Percentiles rank a stretch among this genome's conserved stretches.
These are phyloP conservation scores for Leptographium flavum DNA, from an alignment of 2,329 filamentous ascomycete genomes.

Conservation along the genomic window DNA sequence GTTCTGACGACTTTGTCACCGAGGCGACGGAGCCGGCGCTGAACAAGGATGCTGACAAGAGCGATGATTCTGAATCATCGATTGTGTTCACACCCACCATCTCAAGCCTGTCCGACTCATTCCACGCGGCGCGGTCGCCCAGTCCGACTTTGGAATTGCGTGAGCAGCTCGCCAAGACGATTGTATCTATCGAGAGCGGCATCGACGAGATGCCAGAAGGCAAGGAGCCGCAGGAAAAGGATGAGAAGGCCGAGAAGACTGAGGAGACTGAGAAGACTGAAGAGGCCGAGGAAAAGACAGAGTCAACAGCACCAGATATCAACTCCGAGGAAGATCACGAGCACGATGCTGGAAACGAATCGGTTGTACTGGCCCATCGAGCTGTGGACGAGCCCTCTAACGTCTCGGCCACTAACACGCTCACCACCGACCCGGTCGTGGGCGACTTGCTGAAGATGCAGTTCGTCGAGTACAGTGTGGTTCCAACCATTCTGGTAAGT, in stretches of 20 bases:
- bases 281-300: too few species aligned
- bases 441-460: slow-evolving; percentile 92
- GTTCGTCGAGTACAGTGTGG: slow-evolving; percentile 87
- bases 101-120: slow-evolving; percentile 9
- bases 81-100: slow-evolving; percentile 14
- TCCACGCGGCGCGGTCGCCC: slow-evolving; percentile 1
- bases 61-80: slow-evolving; percentile 15
- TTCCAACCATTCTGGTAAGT: slow-evolving; percentile 84
- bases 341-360: slow-evolving; percentile 15
- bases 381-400: slow-evolving; percentile 3
- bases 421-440: slow-evolving; percentile 54
- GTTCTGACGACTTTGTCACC: slow-evolving; percentile 9
- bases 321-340: slow-evolving; percentile 4
- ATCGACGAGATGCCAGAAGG: neutral
- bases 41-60: slow-evolving; percentile 9
- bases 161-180: neutral
- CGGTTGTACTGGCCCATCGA: slow-evolving; percentile 15
- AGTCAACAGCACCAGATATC: too few species aligned
- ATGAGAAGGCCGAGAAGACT: neutral
- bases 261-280: neutral
- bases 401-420: neutral
- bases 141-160: neutral
- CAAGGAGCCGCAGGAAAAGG: neutral
- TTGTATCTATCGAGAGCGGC: neutral
- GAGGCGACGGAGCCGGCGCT: slow-evolving; percentile 11